Base-by-base conservation (phyloP, 345 rosid species). In the Erysimum cheiranthoides region DNA sequence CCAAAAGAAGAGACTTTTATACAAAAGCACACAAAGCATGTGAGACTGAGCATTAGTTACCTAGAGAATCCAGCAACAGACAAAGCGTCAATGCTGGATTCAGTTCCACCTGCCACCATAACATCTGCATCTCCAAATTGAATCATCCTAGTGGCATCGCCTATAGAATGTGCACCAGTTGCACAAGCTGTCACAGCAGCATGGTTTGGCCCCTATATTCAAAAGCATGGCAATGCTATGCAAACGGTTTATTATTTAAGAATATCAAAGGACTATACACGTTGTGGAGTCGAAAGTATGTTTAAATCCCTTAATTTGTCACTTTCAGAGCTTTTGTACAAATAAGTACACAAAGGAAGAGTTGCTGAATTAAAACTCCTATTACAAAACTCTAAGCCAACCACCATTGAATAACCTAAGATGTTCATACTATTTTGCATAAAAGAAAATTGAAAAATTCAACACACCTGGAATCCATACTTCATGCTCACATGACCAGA, bases 101-200 rank as follows among this genome's bases (percentile, higher is more conserved):
- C 97, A 42, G 96, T 85, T 65, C 99, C 99, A 63, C 97, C 97
- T 56, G 97, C 96, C 65, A 92, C 93, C 97, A 95, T 92, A 79
- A 92, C 87, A 82, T 92, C 91, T 56, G 96, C 79, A 79, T 94
- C 99, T 68, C 97, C 98, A 86, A 90, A 94, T 60, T 87, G 98
- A 84, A 94, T 88, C 95, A 92, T 94, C 84, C 98, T 90, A 42
- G 95, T 74, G 75, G 97, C 98, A 86, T 94, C 98, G 18, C 97
- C 97, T 66, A 94, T 88, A 53, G 97, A 95, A 77, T 95, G 99
- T 17, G 97, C 93, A 62, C 97, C 99, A 51, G 97, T 95, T 54
- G 99, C 97, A 79, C 99, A 95, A 69, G 97, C 99, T 77, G 97
- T 92, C 80, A 95, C 97, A 59, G 97, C 97, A 78, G 97, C 93